Percentiles rank a stretch among this genome's conserved stretches.
Evolutionary conservation across 805 yeast species (phyloP).

Genomic region (Lipomyces orientalis): DNA sequence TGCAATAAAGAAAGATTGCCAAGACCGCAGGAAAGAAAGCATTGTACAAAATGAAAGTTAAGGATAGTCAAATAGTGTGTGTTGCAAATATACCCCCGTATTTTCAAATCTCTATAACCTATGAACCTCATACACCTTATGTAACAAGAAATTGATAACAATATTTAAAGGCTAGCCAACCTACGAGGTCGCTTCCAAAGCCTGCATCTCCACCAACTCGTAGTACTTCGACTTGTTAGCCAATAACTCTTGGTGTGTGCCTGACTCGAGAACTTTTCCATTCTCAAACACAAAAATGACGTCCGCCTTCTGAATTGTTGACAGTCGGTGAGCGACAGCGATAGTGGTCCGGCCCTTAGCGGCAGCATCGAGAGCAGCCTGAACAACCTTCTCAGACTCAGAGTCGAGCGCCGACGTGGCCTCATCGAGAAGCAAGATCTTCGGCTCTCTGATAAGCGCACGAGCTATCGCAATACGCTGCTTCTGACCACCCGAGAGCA

Average conservation of each 20-base stretch:
- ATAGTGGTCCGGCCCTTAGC: slow-evolving; percentile 76
- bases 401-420: slow-evolving; percentile 70
- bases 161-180: neutral
- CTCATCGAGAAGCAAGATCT: slow-evolving; percentile 68
- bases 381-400: slow-evolving; percentile 79
- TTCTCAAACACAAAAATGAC: slow-evolving; percentile 63
- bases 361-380: slow-evolving; percentile 68
- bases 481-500: slow-evolving; percentile 76
- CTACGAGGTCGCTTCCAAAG: slow-evolving; percentile 45
- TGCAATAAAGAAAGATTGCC: neutral
- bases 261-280: slow-evolving; percentile 67
- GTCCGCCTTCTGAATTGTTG: slow-evolving; percentile 68
- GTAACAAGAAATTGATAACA: neutral
- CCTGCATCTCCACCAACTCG: slow-evolving; percentile 49
- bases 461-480: slow-evolving; percentile 79
- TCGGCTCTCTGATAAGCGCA: slow-evolving; percentile 70
- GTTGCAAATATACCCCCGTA: neutral
- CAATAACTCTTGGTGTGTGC: slow-evolving; percentile 58
- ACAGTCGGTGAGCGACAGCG: slow-evolving; percentile 84
- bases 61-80: neutral
- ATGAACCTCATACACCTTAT: neutral
- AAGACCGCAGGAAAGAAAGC: neutral
- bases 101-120: neutral
- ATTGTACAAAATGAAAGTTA: neutral
- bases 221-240: slow-evolving; percentile 46